Conservation (phyloP, 129 eudicot species). For the Escallonia rubra region DNA sequence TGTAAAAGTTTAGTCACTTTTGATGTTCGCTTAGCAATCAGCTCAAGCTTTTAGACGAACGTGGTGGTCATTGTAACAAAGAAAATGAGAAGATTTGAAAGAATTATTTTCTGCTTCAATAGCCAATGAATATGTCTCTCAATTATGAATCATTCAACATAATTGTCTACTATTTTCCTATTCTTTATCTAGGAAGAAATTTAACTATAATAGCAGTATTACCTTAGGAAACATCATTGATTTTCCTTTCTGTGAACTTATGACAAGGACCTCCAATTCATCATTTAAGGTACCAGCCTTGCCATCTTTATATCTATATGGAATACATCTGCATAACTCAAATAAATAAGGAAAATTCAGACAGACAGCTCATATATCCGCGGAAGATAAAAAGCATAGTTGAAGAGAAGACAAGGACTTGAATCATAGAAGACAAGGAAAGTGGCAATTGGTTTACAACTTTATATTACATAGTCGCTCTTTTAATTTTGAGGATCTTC, state of each 20-base stretch:
- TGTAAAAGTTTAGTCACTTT: no score
- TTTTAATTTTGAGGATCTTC: no score
- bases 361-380: no score
- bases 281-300: neutral
- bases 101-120: neutral
- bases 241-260: constrained; percentile 75
- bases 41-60: no score
- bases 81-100: no score
- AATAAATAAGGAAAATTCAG: neutral
- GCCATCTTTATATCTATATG: constrained; percentile 52
- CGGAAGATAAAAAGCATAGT: neutral
- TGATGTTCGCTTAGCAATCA: no score
- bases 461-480: no score
- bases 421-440: neutral
- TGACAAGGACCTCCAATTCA: constrained; percentile 66
- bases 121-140: constrained; percentile 15
- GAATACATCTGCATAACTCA: constrained; percentile 52
- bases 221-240: constrained; percentile 94
- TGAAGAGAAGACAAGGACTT: neutral
- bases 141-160: constrained; percentile 22
- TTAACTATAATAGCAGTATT: neutral
- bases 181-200: neutral
- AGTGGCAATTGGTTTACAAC: neutral
- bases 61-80: no score
- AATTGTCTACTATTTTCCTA: constrained; percentile 21